phyloP scores from a whole-genome alignment of 768 basidiomycete genomes.

The Pulveroboletus sp. region DNA sequence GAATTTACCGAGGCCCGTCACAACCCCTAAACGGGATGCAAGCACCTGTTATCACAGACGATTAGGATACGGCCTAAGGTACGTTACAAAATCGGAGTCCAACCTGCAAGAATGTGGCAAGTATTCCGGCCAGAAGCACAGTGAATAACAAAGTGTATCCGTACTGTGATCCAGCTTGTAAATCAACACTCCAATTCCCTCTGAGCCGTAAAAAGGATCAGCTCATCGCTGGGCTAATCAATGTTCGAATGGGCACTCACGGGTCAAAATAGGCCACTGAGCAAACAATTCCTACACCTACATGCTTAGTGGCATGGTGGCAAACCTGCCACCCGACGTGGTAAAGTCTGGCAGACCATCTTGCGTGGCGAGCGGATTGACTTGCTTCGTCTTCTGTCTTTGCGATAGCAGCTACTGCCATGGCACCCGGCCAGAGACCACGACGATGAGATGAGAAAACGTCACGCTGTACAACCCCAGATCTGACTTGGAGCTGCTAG shows the following conservation, averaged over 20 bases:
- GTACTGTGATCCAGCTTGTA: slow-evolving; percentile 81
- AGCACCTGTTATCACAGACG: too few relatives aligned
- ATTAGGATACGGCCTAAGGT: too few relatives aligned
- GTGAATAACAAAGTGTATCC: slow-evolving; percentile 87
- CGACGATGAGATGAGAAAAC: neutral
- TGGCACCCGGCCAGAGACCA: neutral
- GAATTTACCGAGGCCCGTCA: slow-evolving; percentile 70
- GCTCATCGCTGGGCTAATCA: neutral
- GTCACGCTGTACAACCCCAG: neutral
- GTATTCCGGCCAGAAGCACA: slow-evolving; percentile 77
- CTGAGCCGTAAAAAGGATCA: slow-evolving; percentile 30
- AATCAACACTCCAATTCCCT: slow-evolving; percentile 91
- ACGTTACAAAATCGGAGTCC: too few relatives aligned
- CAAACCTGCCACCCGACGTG: slow-evolving; percentile 31
- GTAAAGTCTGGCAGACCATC: slow-evolving; percentile 21
- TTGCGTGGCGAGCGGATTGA: neutral
- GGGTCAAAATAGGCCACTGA: slow-evolving; percentile 90
- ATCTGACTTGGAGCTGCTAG: neutral
- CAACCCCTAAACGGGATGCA: slow-evolving; percentile 77
- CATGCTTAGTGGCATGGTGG: slow-evolving; percentile 61
- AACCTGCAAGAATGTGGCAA: slow-evolving; percentile 81
- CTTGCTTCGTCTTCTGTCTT: slow-evolving; percentile 3
- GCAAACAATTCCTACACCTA: slow-evolving; percentile 83
- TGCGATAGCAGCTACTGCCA: slow-evolving; percentile 10
- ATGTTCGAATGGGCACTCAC: slow-evolving; percentile 39